Evolutionary conservation across 139 green algal species (phyloP).

Genomic region (Volvox reticuliferus): DNA sequence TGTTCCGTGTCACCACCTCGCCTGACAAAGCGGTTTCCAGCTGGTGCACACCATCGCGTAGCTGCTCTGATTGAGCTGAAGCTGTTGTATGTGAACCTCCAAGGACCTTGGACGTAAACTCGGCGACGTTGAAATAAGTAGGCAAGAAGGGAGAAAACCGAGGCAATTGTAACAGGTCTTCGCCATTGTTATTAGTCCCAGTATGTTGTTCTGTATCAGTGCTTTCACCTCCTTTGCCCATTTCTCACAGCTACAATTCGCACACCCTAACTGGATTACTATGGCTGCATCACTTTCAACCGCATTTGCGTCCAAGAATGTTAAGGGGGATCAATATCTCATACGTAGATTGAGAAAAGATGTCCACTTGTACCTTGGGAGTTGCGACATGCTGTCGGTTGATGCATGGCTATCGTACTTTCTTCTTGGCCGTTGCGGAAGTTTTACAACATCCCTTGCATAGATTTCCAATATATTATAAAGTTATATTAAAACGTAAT

Average conservation of each 20-base stretch:
- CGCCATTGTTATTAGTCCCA: not conserved
- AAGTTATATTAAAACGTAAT: too few species aligned
- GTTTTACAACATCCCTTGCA: too few species aligned
- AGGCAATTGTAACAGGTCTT: not conserved
- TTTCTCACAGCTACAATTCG: not conserved
- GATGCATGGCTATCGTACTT: too few species aligned
- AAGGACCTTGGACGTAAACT: conserved; percentile 79
- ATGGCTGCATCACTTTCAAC: too few species aligned
- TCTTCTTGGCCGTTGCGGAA: too few species aligned
- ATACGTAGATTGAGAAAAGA: too few species aligned
- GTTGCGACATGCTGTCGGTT: too few species aligned
- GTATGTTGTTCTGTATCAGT: not conserved
- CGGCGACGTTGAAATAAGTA: conserved; percentile 74
- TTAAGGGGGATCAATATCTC: too few species aligned
- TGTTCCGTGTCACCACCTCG: conserved; percentile 68
- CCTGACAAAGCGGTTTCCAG: conserved; percentile 70
- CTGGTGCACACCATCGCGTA: conserved; percentile 71
- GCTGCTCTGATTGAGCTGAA: conserved; percentile 70
- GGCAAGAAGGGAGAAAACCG: conserved; percentile 52
- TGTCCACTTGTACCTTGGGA: too few species aligned
- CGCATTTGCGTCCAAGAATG: too few species aligned
- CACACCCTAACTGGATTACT: too few species aligned
- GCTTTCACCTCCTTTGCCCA: conserved; percentile 41
- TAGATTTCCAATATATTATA: too few species aligned
- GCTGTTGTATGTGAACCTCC: conserved; percentile 75